Conservation (phyloP, 176 grass and related monocot genomes). For the Juncus effusus region DNA sequence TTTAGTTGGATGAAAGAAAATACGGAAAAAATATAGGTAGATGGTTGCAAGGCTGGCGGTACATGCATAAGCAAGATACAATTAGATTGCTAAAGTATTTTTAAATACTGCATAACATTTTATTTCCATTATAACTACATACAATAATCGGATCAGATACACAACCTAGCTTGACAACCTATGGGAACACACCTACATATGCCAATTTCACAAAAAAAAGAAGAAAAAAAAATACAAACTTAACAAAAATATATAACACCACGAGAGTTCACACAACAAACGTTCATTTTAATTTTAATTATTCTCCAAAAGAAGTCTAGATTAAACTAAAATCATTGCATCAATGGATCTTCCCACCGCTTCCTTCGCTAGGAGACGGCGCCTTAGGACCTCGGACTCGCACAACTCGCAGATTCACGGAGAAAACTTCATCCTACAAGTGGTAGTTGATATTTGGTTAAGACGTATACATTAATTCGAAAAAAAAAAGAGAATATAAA, state of each 20-base stretch:
- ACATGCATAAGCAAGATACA: too few species aligned
- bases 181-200: too few species aligned
- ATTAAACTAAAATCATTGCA: neutral
- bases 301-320: neutral
- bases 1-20: too few species aligned
- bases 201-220: neutral
- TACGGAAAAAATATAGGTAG: too few species aligned
- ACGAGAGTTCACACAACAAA: neutral
- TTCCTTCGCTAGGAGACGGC: neutral
- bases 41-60: too few species aligned
- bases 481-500: neutral
- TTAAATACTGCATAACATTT: too few species aligned
- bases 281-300: neutral
- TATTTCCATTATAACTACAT: too few species aligned
- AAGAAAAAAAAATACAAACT: neutral
- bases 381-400: neutral
- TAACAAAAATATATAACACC: constrained; percentile 6
- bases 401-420: neutral
- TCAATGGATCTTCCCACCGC: constrained; percentile 15
- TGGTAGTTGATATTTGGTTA: constrained; percentile 2
- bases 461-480: neutral
- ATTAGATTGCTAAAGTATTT: too few species aligned
- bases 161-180: too few species aligned
- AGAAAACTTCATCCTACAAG: constrained; percentile 19
- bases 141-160: too few species aligned